Percentiles rank a stretch among this genome's conserved stretches.
Conservation (phyloP, 148 eudicot genomes). For the Tetragonia tetragonoides region DNA sequence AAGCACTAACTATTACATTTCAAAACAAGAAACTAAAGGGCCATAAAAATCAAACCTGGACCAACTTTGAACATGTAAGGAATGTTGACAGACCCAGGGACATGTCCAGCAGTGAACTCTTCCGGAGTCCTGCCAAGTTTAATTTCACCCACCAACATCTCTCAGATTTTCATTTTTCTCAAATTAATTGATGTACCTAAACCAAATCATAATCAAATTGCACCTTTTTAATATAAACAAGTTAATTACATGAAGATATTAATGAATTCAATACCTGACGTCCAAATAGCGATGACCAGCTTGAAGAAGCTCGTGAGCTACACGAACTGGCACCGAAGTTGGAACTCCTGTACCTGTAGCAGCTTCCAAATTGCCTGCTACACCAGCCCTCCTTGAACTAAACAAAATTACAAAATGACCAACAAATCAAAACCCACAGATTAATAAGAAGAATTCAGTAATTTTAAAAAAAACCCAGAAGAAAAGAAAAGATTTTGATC, state of each 20-base stretch:
- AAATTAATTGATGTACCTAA: too few species aligned
- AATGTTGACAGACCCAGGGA: slow-evolving; percentile 61
- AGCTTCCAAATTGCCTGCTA: slow-evolving; percentile 28
- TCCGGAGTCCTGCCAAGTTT: slow-evolving; percentile 51
- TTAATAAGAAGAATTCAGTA: too few species aligned
- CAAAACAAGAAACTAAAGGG: neutral
- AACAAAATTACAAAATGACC: neutral
- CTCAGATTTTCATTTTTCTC: too few species aligned
- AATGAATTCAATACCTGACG: slow-evolving; percentile 47
- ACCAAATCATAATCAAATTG: too few species aligned
- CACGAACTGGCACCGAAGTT: slow-evolving; percentile 69
- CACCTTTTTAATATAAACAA: too few species aligned
- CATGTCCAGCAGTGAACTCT: slow-evolving; percentile 75
- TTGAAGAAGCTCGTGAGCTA: slow-evolving; percentile 69
- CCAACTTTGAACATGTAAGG: slow-evolving; percentile 64
- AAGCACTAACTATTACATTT: too few species aligned
- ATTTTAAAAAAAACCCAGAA: neutral
- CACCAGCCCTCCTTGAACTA: slow-evolving; percentile 45
- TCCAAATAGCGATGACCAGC: slow-evolving; percentile 85
- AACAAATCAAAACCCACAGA: neutral
- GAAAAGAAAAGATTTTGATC: neutral
- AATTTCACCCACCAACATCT: neutral
- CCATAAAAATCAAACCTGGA: slow-evolving; percentile 43
- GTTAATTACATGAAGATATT: too few species aligned
- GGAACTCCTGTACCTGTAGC: slow-evolving; percentile 27